phyloP scores from a whole-genome alignment of 352 stramenopile genomes.

The Phytopythium delawarense region DNA sequence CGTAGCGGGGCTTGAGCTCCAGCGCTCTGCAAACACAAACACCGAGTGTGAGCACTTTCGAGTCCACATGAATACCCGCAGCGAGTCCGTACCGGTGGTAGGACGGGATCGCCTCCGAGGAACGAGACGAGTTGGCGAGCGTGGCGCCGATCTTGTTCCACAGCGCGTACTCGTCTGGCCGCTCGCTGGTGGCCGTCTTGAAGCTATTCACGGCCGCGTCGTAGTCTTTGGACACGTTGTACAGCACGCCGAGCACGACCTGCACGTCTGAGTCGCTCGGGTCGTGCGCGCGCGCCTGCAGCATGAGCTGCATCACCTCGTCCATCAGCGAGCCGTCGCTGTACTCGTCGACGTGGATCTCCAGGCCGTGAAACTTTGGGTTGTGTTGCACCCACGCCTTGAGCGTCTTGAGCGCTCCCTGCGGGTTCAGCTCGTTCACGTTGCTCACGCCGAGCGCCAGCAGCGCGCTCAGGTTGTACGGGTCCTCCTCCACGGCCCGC shows the following conservation, averaged over 20 bases:
- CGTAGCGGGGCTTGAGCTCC: conserved; percentile 96
- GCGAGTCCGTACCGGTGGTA: conserved; percentile 74
- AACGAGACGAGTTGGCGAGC: conserved; percentile 93
- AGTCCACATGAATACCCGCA: not conserved
- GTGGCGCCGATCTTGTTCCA: conserved; percentile 98
- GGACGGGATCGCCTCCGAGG: conserved; percentile 90
- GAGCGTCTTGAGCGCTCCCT: conserved; percentile 90
- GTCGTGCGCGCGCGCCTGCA: conserved; percentile 83
- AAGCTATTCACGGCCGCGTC: conserved; percentile 91
- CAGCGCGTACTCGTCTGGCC: conserved; percentile 94
- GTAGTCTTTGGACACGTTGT: conserved; percentile 97
- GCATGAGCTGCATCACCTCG: conserved; percentile 94
- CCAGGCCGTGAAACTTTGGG: conserved; percentile 94
- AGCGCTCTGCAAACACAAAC: conserved; percentile 61
- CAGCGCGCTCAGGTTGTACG: conserved; percentile 92
- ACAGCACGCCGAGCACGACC: conserved; percentile 95
- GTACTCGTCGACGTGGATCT: conserved; percentile 86
- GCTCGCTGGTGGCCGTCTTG: conserved; percentile 66
- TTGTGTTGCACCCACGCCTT: conserved; percentile 97
- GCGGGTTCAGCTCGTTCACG: conserved; percentile 96
- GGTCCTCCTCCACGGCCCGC: conserved; percentile 92
- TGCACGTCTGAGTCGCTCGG: conserved; percentile 72
- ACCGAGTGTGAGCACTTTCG: conserved; percentile 8
- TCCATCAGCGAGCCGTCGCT: conserved; percentile 90
- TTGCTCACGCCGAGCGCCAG: conserved; percentile 94